phyloP scores from a whole-genome alignment of 192 early-diverging fungal genomes.

The Backusella sp. region DNA sequence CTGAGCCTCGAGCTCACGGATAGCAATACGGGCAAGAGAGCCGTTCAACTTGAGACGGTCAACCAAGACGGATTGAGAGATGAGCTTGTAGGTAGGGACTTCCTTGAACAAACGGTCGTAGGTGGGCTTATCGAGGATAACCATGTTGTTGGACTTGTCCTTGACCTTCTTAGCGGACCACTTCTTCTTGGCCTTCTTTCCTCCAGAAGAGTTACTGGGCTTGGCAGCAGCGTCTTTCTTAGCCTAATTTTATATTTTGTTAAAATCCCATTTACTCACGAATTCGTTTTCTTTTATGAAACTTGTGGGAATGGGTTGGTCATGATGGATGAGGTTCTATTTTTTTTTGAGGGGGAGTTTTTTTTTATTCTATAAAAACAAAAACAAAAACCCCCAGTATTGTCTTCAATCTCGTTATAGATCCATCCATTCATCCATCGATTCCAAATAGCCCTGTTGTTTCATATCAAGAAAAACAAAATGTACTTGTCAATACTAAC shows the following conservation, averaged over 20 bases:
- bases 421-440: slow-evolving; percentile 11
- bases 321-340: neutral
- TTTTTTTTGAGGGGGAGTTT: neutral
- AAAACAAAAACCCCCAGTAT: neutral
- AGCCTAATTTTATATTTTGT: slow-evolving; percentile 32
- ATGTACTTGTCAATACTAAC: slow-evolving; percentile 12
- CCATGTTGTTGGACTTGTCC: slow-evolving; percentile 99
- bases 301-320: neutral
- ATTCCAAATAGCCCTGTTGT: neutral
- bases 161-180: slow-evolving; percentile 99
- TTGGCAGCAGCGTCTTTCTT: slow-evolving; percentile 63
- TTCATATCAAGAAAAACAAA: neutral
- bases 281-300: neutral
- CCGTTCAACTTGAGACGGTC: slow-evolving; percentile 99
- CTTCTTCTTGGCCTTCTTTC: slow-evolving; percentile 74
- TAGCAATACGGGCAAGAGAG: slow-evolving; percentile 92
- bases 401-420: neutral
- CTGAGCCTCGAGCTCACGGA: slow-evolving; percentile 88
- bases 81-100: slow-evolving; percentile 99
- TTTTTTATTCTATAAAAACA: neutral
- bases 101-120: slow-evolving; percentile 99
- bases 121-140: slow-evolving; percentile 95
- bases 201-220: slow-evolving; percentile 56
- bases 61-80: slow-evolving; percentile 96
- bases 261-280: neutral